Evolutionary conservation across 2,329 filamentous ascomycete species (phyloP).

Genomic region (Aspergillus terreus): DNA sequence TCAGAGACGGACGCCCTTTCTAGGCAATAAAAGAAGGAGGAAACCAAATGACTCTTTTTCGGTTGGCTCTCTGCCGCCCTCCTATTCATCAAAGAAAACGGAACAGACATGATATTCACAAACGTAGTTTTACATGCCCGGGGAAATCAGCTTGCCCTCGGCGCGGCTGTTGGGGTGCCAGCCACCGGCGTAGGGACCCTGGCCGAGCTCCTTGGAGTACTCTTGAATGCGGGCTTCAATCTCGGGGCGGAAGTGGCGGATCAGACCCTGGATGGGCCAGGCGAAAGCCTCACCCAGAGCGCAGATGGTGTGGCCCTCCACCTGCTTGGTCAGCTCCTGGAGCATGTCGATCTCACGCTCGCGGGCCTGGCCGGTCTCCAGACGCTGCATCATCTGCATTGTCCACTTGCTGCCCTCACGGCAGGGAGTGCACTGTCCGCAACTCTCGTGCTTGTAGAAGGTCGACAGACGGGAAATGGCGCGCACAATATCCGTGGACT

Average conservation of each 20-base stretch:
- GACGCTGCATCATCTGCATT: conserved; percentile 96
- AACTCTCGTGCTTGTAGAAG: conserved; percentile 98
- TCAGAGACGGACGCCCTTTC: neutral
- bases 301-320: conserved; percentile 98
- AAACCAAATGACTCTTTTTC: conserved; percentile 3
- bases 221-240: conserved; percentile 86
- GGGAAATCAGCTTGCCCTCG: conserved; percentile 80
- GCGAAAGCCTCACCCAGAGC: conserved; percentile 96
- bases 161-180: conserved; percentile 73
- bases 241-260: conserved; percentile 96
- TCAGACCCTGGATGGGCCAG: conserved; percentile 97
- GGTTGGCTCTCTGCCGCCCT: neutral
- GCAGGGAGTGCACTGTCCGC: conserved; percentile 98
- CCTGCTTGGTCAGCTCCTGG: conserved; percentile 98
- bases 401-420: conserved; percentile 99
- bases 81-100: conserved; percentile 3
- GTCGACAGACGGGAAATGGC: conserved; percentile 88
- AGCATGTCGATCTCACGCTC: conserved; percentile 98
- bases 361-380: conserved; percentile 84
- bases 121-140: conserved; percentile 72
- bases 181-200: conserved; percentile 72
- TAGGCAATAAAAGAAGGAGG: neutral
- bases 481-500: conserved; percentile 92
- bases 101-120: conserved; percentile 37
- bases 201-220: conserved; percentile 67